Base-by-base conservation (phyloP, 768 basidiomycete species). In the Termitomyces sp. region DNA sequence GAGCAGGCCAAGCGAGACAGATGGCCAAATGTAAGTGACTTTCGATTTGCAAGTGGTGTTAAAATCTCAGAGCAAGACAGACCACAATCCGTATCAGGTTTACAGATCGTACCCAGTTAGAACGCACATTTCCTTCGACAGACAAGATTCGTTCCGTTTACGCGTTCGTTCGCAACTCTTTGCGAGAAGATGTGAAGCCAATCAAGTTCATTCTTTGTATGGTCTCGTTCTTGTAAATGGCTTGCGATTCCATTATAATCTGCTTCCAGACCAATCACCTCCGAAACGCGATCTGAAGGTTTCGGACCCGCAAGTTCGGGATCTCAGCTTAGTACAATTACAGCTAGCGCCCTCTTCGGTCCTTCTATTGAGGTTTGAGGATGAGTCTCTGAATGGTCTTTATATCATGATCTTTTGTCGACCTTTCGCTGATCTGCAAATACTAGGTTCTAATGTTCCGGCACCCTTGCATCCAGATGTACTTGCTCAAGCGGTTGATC, bases 191-290 rank as follows among this genome's bases (percentile, higher is more conserved):
- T 61, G 83, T 86, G 48, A 85, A 90, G 69, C 79, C 86, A 3
- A 83, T 84, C 72, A 92, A 93, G 66, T 96, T 94, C 66, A 79
- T 93, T 41, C 78, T 96, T 41, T 95, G 93, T 95, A 46, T n/a
- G 63, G 7, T 32, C 46, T 65, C 55, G 86, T 33, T 80, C 36
- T 2, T 56, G 16, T 33, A 38, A 30, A 9, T 41, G 4, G 26
- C 47, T 52, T 35, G 8, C 46, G 30, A 43, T 35, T 3, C n/a
- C 7, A 50, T 53, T 41, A 4, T 55, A 13, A 40, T 36, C 23
- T n/a, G 23, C 12, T 32, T 51, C 30, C 30, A 94, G 92, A 90
- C 71, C 91, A 94, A 74, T 74, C 79, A 5, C 92, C 91, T 2
- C 94, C 93, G 1, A 87, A 85, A 66, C 84, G 88, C 30, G 94